These are phyloP conservation scores for Ganoderma sp. DNA, from an alignment of 1,284 basidiomycete genomes.

Conservation along the genomic window DNA sequence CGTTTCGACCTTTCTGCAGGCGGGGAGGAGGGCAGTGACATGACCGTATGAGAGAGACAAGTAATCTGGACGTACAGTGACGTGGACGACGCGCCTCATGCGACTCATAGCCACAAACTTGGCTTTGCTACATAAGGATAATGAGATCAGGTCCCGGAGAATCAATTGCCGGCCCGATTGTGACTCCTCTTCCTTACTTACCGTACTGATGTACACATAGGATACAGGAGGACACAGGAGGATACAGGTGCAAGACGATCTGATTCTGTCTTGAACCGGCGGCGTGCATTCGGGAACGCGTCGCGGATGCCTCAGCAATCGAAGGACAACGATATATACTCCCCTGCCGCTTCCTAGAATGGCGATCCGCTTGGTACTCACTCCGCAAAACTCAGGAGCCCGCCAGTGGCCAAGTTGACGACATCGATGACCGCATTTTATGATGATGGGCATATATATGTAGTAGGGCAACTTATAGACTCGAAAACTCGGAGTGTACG, in stretches of 20 bases:
- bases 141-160: not conserved
- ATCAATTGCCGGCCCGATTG: not conserved
- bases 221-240: not conserved
- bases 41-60: not conserved
- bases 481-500: too few relatives aligned
- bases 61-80: not conserved
- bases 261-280: not conserved
- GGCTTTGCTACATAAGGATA: not conserved
- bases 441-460: not conserved
- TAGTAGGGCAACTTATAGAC: too few relatives aligned
- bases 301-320: not conserved
- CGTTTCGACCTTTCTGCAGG: not conserved
- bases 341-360: not conserved
- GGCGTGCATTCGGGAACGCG: not conserved
- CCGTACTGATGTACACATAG: not conserved
- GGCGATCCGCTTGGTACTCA: not conserved
- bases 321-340: not conserved
- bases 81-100: not conserved
- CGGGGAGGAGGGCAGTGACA: not conserved
- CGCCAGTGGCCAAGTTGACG: not conserved
- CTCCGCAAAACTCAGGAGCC: not conserved
- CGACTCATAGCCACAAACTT: not conserved
- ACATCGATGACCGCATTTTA: slow-evolving; percentile 9
- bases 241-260: not conserved
- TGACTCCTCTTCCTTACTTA: not conserved